These are phyloP conservation scores for Lumnitzera littorea DNA, from an alignment of 345 rosid species.

Conservation along the genomic window DNA sequence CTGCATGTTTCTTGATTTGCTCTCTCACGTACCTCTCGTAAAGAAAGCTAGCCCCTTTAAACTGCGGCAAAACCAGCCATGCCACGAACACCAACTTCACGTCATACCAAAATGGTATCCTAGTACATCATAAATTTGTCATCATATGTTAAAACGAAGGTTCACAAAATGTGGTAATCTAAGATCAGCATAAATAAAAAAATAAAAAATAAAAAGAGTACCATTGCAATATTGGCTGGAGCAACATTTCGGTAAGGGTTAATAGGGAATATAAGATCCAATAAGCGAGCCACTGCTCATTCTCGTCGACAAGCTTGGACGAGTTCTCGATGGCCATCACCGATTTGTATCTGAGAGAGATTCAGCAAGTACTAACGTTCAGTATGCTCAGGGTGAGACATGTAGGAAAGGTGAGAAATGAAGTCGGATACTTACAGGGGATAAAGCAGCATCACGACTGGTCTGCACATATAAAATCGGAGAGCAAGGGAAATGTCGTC, in stretches of 20 bases:
- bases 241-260: conserved; percentile 61
- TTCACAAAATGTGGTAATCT: too few species aligned
- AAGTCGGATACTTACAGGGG: conserved; percentile 48
- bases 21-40: conserved; percentile 52
- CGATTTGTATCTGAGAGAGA: conserved; percentile 51
- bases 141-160: too few species aligned
- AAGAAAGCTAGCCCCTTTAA: conserved; percentile 72
- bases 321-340: conserved; percentile 70
- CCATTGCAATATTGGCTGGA: conserved; percentile 65
- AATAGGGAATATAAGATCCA: conserved; percentile 85
- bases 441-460: conserved; percentile 64
- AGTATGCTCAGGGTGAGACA: neutral
- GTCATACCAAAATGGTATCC: conserved; percentile 85
- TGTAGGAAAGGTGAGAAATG: too few species aligned
- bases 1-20: conserved; percentile 34
- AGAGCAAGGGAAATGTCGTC: too few species aligned
- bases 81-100: conserved; percentile 47
- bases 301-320: conserved; percentile 36
- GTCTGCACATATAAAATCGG: conserved; percentile 28
- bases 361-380: neutral
- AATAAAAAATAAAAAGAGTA: conserved; percentile 4
- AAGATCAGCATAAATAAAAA: neutral
- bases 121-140: conserved; percentile 3
- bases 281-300: conserved; percentile 93
- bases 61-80: conserved; percentile 78